Conservation (phyloP, 176 grass and related monocot species). For the Hordeum marinum region DNA sequence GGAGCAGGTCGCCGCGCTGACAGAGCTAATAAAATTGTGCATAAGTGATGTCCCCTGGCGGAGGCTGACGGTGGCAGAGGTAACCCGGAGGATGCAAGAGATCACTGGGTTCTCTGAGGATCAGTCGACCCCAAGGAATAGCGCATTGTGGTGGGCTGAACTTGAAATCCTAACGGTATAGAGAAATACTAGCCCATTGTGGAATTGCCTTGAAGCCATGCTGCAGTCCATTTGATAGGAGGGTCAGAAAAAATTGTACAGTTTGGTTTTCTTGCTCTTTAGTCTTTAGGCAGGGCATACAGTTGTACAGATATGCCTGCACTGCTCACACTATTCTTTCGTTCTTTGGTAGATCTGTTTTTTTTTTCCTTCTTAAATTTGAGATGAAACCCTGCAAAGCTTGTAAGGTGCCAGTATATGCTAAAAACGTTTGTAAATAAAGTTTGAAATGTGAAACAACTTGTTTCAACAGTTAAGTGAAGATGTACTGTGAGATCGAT, state of each 20-base stretch:
- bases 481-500: not conserved
- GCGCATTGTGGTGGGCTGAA: constrained; percentile 83
- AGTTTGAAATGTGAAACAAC: not conserved
- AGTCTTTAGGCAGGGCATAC: not conserved
- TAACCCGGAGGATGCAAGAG: constrained; percentile 50
- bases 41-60: constrained; percentile 38
- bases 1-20: constrained; percentile 44
- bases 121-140: constrained; percentile 42
- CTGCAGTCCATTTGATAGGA: not conserved
- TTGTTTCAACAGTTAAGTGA: not conserved
- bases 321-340: constrained; percentile 16
- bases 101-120: constrained; percentile 62
- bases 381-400: not conserved
- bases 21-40: constrained; percentile 55
- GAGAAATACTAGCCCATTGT: not conserved
- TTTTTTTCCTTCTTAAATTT: not conserved
- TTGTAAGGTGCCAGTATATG: not conserved
- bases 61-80: constrained; percentile 49
- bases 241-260: constrained; percentile 23
- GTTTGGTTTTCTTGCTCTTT: not conserved
- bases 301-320: constrained; percentile 28
- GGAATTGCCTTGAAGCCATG: not conserved
- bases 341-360: constrained; percentile 18
- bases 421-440: not conserved
- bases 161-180: constrained; percentile 70